A percentile compares a stretch with the other conserved stretches of the same genome.
Evolutionary conservation across 139 green algal species (phyloP).

Genomic region (Chlamydomonas schloesseri): DNA sequence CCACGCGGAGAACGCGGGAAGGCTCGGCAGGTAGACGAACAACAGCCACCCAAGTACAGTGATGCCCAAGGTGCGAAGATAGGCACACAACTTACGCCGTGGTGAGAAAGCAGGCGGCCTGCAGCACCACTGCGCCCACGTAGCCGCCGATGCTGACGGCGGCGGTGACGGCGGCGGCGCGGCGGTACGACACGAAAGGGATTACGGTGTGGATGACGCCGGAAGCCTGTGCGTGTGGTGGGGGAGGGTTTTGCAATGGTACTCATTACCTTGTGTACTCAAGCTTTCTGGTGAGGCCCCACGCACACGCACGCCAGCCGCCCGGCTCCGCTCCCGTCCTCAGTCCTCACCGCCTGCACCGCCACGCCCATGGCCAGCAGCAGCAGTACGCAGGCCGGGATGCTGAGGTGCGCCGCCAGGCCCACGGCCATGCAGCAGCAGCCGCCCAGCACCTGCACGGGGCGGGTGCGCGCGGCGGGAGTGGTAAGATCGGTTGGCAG

Average conservation of each 20-base stretch:
- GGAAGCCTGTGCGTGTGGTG: not conserved
- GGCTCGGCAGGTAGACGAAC: too few species aligned
- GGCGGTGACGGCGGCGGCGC: not conserved
- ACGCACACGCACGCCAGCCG: too few species aligned
- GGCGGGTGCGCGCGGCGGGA: too few species aligned
- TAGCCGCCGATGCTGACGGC: not conserved
- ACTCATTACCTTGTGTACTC: too few species aligned
- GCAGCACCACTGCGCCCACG: conserved; percentile 1
- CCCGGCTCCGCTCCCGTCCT: too few species aligned
- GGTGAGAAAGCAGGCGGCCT: not conserved
- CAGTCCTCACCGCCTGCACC: not conserved
- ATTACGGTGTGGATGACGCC: not conserved
- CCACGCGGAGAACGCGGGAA: too few species aligned
- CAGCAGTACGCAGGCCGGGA: not conserved
- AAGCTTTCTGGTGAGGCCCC: too few species aligned
- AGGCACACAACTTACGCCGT: not conserved
- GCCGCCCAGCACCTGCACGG: not conserved
- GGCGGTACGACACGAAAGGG: not conserved
- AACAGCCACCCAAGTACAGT: too few species aligned
- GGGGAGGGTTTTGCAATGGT: too few species aligned
- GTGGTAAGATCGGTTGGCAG: too few species aligned
- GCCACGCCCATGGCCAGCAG: not conserved
- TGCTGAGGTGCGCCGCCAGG: not conserved
- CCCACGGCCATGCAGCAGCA: not conserved
- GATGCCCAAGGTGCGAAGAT: too few species aligned